These are phyloP conservation scores for Sphagnum tenellum DNA, from an alignment of 225 moss, liverwort and hornwort genomes.

Conservation along the genomic window DNA sequence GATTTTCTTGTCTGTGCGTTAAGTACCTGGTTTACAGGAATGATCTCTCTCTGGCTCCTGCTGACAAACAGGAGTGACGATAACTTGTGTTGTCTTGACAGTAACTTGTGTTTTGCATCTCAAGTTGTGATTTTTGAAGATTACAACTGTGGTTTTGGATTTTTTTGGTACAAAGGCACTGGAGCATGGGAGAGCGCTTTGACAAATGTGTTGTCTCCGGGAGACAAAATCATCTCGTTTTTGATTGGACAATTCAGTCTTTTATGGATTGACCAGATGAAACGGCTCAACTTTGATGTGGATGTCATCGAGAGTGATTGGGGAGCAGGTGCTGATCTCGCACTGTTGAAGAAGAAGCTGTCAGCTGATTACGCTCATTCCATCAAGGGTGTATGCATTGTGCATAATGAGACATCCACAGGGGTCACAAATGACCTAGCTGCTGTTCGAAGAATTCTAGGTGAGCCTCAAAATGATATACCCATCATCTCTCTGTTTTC, in stretches of 20 bases:
- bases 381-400: slow-evolving; percentile 30
- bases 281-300: slow-evolving; percentile 30
- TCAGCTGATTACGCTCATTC: slow-evolving; percentile 14
- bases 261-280: slow-evolving; percentile 36
- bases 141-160: too few relatives aligned
- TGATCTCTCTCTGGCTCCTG: too few relatives aligned
- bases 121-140: too few relatives aligned
- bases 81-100: too few relatives aligned
- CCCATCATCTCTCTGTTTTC: not conserved
- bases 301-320: slow-evolving; percentile 35
- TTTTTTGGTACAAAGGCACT: slow-evolving; percentile 11
- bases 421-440: slow-evolving; percentile 40
- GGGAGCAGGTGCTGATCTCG: slow-evolving; percentile 28
- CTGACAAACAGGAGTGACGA: too few relatives aligned
- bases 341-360: slow-evolving; percentile 16
- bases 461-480: not conserved
- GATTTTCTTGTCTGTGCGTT: too few relatives aligned
- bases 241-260: slow-evolving; percentile 35
- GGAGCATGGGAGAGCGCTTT: slow-evolving; percentile 39
- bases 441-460: slow-evolving; percentile 25
- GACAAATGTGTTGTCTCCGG: slow-evolving; percentile 35
- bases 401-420: slow-evolving; percentile 48
- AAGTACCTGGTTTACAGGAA: too few relatives aligned
- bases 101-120: too few relatives aligned
- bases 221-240: slow-evolving; percentile 30